Evolutionary conservation across 768 basidiomycete species (phyloP).

Genomic region (Mycena chlorophos): DNA sequence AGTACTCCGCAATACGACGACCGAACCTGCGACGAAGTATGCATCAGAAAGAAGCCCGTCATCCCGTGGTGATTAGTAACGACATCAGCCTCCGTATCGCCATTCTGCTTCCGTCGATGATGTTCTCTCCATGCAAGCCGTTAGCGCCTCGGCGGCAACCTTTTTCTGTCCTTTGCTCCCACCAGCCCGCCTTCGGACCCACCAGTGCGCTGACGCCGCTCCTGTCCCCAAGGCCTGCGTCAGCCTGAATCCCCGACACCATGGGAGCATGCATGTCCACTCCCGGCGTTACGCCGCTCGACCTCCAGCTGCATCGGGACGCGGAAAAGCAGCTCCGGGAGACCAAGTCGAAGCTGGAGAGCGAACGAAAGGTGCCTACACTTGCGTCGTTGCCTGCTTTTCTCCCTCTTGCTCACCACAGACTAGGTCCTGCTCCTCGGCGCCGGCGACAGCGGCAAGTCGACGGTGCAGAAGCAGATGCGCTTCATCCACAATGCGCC

Average conservation of each 20-base stretch:
- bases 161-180: not conserved
- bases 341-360: not conserved
- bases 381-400: not conserved
- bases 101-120: too few relatives aligned
- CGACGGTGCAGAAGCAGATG: conserved; percentile 98
- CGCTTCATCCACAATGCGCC: conserved; percentile 88
- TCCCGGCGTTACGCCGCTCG: not conserved
- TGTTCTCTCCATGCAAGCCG: too few relatives aligned
- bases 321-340: not conserved
- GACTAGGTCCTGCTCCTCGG: conserved; percentile 81
- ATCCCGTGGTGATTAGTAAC: too few relatives aligned
- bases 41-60: too few relatives aligned
- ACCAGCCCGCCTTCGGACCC: not conserved
- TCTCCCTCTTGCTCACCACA: not conserved
- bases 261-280: not conserved
- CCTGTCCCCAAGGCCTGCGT: not conserved
- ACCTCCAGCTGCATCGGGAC: not conserved
- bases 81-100: too few relatives aligned
- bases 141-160: too few relatives aligned
- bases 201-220: not conserved
- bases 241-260: not conserved
- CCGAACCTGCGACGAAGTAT: too few relatives aligned
- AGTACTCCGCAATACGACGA: too few relatives aligned
- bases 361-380: not conserved
- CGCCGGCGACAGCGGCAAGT: conserved; percentile 93